Base-by-base conservation (phyloP, 2,329 filamentous ascomycete species). In the Lecanicillium sp. region DNA sequence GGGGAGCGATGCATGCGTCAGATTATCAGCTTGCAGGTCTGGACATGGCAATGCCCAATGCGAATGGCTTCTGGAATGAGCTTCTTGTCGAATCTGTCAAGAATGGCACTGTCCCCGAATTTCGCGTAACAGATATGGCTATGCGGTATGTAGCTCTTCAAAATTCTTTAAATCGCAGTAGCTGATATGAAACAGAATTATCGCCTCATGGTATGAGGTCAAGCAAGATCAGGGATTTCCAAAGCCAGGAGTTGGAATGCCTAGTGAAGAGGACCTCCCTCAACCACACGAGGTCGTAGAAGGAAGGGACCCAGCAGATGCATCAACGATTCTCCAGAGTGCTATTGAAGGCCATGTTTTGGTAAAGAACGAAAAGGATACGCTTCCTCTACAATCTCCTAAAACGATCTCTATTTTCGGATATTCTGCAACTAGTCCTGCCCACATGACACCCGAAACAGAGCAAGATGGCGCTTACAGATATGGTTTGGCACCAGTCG, bases 1-100 rank as follows among this genome's bases (percentile, higher is more conserved):
- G 81, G 79, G 56, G 61, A 25, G 82, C 78, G 1, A 79, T 83
- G 38, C 79, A 83, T 45, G 63, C 73, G 0, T 80, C 80, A 22
- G 71, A 80, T 9, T 70, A 70, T 5, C 69, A 80, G 1, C 59
- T 79, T 39, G 77, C 80, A 3, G 84, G 83, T 17, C 56, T 88
- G 17, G 83, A 87, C 51, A 78, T 85, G 72, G 73, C 71, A 9
- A 86, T 87, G 83, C 80, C 80, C 0, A 59, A 46, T 8, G 58
- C 51, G 1, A 49, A 51, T 4, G 37, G 43, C 0, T 62, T 59
- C 38, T 75, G 69, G 69, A 59, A 63, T 8, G 45, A 54, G 4
- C 82, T 85, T 13, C 67, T 85, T 1, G 62, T 67, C 1, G 56
- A 67, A 3, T 73, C 79, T 0, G 72, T 85, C 9, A 62, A 63